Evolutionary conservation across 1,284 basidiomycete genomes (phyloP).

Genomic region (Stereum hirsutum): DNA sequence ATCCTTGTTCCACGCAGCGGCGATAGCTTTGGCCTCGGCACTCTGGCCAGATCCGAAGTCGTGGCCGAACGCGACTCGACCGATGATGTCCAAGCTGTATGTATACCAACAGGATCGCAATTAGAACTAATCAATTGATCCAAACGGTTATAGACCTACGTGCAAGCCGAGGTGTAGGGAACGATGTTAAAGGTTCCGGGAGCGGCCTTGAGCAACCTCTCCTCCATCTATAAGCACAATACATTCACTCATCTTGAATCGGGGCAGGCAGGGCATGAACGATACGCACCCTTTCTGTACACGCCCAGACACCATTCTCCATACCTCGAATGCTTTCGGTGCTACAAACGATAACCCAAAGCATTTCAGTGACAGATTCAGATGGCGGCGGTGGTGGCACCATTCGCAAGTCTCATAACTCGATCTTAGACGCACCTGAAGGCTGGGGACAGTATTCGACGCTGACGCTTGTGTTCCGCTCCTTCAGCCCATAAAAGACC

Average conservation of each 20-base stretch:
- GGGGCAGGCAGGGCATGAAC: not conserved
- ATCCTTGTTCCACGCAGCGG: not conserved
- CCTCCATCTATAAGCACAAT: not conserved
- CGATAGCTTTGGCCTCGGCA: not conserved
- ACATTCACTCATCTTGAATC: not conserved
- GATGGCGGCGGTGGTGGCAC: too few species aligned
- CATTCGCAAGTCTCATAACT: too few species aligned
- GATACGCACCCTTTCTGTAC: not conserved
- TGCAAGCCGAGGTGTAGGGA: not conserved
- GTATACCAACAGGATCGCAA: not conserved
- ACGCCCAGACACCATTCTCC: not conserved
- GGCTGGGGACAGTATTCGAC: not conserved
- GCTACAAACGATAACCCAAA: not conserved
- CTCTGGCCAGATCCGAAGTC: not conserved
- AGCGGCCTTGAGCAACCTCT: not conserved
- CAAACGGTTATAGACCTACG: not conserved
- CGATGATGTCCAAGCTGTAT: not conserved
- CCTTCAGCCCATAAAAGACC: not conserved
- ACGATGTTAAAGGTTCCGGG: not conserved
- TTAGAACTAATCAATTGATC: not conserved
- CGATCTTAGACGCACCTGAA: not conserved
- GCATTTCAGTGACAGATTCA: not conserved
- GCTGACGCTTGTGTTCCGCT: not conserved
- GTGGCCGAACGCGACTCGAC: not conserved
- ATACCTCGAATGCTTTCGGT: not conserved